These are phyloP conservation scores for Trichoderma arundinaceum DNA, from an alignment of 2,329 filamentous ascomycete genomes.

Conservation along the genomic window DNA sequence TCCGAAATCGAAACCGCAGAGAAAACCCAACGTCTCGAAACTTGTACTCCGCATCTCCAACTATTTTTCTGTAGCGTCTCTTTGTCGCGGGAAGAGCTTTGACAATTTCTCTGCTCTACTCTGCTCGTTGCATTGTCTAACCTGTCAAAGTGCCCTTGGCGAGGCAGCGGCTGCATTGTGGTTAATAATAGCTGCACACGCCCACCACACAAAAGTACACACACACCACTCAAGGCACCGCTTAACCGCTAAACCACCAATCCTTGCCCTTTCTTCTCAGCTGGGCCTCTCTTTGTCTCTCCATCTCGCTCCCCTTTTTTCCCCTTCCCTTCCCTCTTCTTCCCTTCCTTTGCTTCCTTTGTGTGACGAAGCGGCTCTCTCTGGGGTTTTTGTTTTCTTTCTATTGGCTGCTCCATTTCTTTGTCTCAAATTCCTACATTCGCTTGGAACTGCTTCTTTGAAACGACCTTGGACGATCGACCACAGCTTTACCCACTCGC, in stretches of 20 bases:
- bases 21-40: too few relatives aligned
- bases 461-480: constrained; percentile 1
- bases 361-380: background rate
- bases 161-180: background rate
- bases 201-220: background rate
- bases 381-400: background rate
- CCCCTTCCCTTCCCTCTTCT: too few relatives aligned
- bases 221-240: background rate
- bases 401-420: background rate
- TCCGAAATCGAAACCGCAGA: too few relatives aligned
- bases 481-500: background rate
- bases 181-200: background rate
- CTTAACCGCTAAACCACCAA: background rate
- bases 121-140: background rate
- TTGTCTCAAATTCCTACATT: constrained; percentile 10
- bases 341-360: background rate
- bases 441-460: constrained; percentile 8
- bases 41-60: too few relatives aligned
- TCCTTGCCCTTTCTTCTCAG: constrained; percentile 13
- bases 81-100: background rate
- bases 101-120: background rate
- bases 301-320: background rate
- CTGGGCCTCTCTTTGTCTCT: background rate
- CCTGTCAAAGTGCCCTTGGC: background rate
- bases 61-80: background rate